These are phyloP conservation scores for Suillus americanus DNA, from an alignment of 768 basidiomycete genomes.

Conservation along the genomic window DNA sequence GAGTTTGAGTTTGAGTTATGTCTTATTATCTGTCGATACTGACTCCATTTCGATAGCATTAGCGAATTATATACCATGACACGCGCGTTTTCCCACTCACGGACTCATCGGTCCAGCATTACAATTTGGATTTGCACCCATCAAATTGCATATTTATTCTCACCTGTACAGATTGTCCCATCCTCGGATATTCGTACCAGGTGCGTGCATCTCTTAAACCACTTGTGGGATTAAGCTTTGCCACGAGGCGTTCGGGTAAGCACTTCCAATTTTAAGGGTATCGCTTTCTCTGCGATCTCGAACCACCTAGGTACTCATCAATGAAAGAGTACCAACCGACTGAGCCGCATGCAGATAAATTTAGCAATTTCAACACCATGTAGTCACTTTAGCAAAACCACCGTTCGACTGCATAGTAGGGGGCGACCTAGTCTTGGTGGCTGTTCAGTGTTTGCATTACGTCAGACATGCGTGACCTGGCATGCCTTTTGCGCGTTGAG, in stretches of 20 bases:
- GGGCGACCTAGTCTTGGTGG: not conserved
- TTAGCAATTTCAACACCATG: not conserved
- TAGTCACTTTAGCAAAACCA: not conserved
- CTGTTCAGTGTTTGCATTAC: not conserved
- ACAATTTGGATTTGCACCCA: not conserved
- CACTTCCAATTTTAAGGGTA: not conserved
- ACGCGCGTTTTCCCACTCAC: not conserved
- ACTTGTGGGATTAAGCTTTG: not conserved
- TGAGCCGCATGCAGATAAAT: not conserved
- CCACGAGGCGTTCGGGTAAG: not conserved
- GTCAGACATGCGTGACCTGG: not conserved
- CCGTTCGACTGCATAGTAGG: not conserved
- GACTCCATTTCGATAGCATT: not conserved
- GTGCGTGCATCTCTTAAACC: conserved; percentile 1
- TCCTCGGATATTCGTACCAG: not conserved
- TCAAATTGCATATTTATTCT: not conserved
- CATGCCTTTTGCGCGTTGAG: not conserved
- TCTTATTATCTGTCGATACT: not conserved
- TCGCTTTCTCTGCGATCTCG: not conserved
- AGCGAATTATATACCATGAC: not conserved
- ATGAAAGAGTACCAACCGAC: not conserved
- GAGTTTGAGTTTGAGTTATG: not conserved
- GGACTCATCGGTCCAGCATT: not conserved
- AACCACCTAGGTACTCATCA: not conserved
- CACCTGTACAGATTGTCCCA: conserved; percentile 1